Evolutionary conservation across 164 flowering plant species (phyloP), one percentile per base, ranked within the genome.

Genomic region (Vitis riparia): DNA sequence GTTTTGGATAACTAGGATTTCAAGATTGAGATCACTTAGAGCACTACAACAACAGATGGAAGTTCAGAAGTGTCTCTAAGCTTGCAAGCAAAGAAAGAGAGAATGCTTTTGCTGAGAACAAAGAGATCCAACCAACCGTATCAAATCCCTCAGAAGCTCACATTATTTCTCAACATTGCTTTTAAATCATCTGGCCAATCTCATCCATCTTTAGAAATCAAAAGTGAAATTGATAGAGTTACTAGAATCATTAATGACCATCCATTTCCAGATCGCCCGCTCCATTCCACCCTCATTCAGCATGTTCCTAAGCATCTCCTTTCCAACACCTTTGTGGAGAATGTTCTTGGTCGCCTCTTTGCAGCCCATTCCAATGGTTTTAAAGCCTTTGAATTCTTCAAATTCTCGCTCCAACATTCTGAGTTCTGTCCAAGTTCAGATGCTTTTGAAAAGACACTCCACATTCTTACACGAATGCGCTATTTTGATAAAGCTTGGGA

Each of bases 311-410:
- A 80, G 5, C 51, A 73, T 58, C 56, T 56, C 57, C 73, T 83
- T 51, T 75, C 90, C 51, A 47, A 78, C 48, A 8, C 64, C 17
- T 73, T 88, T 30, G 83, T 84, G 32, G 90, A 85, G 56, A 64
- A 80, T 15, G 85, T 93, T 61, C 91, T 93, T 9, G 94, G 94
- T 53, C 84, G 86, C 60, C 90, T 91, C 16, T 91, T 89, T 66
- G 85, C 87, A 16, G 87, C 92, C 13, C 94, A 93, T 59, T 75
- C 87, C 53, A 87, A 93, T 75, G 93, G 93, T 60, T 84, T 93
- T 16, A 93, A 91, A 77, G 94, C 98, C 53, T 73, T 79, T 5
- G 93, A 91, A 53, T 84, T 93, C 76, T 93, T 93, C 78, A 81
- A 71, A 10, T 87, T 78, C 59, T 77, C 78, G 27, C 78, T 87